Evolutionary conservation across 768 basidiomycete species (phyloP).

Genomic region (Hortiboletus campestris): DNA sequence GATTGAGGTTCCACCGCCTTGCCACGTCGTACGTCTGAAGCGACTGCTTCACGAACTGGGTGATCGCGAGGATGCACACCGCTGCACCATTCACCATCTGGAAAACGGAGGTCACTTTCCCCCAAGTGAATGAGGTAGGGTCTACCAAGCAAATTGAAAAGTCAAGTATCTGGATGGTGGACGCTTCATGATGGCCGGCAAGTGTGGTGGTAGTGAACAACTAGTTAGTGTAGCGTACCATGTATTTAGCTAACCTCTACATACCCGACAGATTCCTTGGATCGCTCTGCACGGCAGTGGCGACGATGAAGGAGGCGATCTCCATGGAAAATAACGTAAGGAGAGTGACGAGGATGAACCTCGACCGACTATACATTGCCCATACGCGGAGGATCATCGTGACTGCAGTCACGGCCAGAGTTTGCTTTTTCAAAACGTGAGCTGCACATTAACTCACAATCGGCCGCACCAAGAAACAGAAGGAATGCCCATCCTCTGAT

Average conservation of each 20-base stretch:
- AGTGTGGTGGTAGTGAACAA: not conserved
- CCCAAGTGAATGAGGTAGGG: not conserved
- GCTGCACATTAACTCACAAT: not conserved
- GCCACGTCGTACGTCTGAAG: not conserved
- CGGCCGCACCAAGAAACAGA: not conserved
- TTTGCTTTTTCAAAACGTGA: too few species aligned
- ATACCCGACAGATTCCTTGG: not conserved
- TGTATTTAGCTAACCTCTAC: not conserved
- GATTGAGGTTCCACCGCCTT: not conserved
- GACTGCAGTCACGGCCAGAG: not conserved
- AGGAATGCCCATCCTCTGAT: not conserved
- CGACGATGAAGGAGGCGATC: not conserved
- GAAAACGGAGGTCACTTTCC: not conserved
- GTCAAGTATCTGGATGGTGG: not conserved
- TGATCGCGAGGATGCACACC: not conserved
- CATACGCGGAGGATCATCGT: not conserved
- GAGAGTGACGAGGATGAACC: not conserved
- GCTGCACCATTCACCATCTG: not conserved
- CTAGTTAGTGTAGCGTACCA: not conserved
- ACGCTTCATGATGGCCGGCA: not conserved
- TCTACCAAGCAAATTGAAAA: not conserved
- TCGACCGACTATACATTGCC: not conserved
- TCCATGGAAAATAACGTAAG: not conserved
- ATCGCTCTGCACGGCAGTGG: not conserved
- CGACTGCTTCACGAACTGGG: not conserved